Evolutionary conservation across 352 stramenopile genomes (phyloP).

Genomic region (Globisporangium iwayamae): DNA sequence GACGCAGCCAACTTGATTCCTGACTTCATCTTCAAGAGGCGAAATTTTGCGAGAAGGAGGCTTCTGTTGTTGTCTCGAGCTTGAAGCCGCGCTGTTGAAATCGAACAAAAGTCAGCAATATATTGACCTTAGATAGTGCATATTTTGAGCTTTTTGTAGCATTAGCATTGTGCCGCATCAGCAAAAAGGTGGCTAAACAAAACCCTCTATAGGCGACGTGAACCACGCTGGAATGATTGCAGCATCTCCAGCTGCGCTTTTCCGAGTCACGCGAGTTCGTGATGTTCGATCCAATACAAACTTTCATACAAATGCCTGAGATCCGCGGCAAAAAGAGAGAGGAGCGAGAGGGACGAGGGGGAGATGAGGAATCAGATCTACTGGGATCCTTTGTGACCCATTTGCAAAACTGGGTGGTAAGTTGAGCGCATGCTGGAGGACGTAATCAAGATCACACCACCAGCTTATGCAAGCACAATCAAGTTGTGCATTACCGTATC

Average conservation of each 20-base stretch:
- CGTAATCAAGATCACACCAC: not conserved
- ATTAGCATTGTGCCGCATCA: no score
- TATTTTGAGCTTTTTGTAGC: no score
- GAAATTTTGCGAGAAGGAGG: not conserved
- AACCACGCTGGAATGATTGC: not conserved
- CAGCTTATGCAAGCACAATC: not conserved
- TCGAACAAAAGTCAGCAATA: no score
- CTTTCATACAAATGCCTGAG: not conserved
- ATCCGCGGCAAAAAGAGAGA: not conserved
- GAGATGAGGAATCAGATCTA: constrained; percentile 12
- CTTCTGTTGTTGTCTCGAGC: no score
- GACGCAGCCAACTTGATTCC: not conserved
- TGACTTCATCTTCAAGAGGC: not conserved
- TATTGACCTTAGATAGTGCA: no score
- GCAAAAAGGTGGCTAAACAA: no score
- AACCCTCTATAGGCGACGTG: no score
- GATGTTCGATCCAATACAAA: not conserved
- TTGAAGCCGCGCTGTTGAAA: no score
- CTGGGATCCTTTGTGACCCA: not conserved
- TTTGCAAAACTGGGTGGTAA: constrained; percentile 7
- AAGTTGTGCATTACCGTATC: no score
- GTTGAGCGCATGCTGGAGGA: not conserved
- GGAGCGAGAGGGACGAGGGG: constrained; percentile 4
- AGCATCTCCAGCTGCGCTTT: no score
- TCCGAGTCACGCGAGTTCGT: no score